Evolutionary conservation across 2,329 filamentous ascomycete genomes (phyloP), one percentile per base, ranked within the genome.

Genomic region (Dactylonectria macrodidyma): DNA sequence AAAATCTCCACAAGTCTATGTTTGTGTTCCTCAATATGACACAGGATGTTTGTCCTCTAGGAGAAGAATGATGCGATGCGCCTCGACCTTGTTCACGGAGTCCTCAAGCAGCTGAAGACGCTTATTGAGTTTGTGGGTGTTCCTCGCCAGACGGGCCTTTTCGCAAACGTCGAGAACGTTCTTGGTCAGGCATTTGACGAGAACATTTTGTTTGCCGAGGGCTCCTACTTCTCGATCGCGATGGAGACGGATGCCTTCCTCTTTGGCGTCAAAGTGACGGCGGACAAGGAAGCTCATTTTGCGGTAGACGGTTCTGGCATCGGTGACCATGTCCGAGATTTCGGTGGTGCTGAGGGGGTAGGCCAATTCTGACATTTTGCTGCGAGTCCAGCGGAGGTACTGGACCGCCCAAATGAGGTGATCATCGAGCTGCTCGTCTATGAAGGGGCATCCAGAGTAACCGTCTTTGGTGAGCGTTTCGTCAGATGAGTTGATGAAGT

Each of bases 1-100:
- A 30, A 30, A 30, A 30, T n/a, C n/a, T n/a, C n/a, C 8, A n/a
- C 16, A 19, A 3, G 16, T 6, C n/a, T 8, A 14, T 8, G 41
- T 34, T 22, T 36, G n/a, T 4, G 33, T 48, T 44, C 26, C 33
- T 51, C 24, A 19, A 61, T 22, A 46, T 36, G 19, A 12, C 19
- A 22, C 4, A 26, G 14, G 24, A 3, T 57, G 63, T 0, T 57
- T 62, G 4, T 65, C 59, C 2, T 46, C 12, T 14, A 59, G 24
- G 3, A 69, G 30, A 2, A 59, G 44, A 1, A 69, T 24, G n/a
- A 59, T 44, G n/a, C 41, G 36, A 22, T 71, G 55, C 3, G 41
- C 50, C 3, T 52, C 54, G 2, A 73, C 47, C 50, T 73, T 73
- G 7, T 62, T 54, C 3, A 73, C 47, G 0, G 56, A 61, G 7